Conservation (phyloP, 768 basidiomycete genomes). For the Tricholoma flavovirens region DNA sequence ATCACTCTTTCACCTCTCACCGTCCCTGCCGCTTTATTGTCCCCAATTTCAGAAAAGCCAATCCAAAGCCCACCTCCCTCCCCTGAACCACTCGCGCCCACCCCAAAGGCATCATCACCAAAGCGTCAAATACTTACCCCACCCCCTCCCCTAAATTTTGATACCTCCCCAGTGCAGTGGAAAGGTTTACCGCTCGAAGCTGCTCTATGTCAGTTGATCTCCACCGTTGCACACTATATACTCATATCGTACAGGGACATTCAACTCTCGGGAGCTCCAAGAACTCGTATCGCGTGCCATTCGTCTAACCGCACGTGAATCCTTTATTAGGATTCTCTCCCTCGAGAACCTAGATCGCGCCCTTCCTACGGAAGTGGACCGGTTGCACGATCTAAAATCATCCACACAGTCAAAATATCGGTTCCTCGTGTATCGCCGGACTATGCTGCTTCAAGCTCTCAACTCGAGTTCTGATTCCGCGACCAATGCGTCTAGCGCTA, state of each 20-base stretch:
- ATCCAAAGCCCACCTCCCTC: constrained; percentile 7
- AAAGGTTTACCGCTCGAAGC: constrained; percentile 67
- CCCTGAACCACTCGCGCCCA: not conserved
- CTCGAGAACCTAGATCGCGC: constrained; percentile 53
- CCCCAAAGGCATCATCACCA: constrained; percentile 9
- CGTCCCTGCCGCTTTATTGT: constrained; percentile 4
- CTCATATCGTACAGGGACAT: constrained; percentile 37
- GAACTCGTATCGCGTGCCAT: constrained; percentile 69
- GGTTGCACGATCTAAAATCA: constrained; percentile 46
- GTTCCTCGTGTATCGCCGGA: constrained; percentile 59
- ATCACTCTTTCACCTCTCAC: not conserved
- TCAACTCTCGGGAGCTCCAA: constrained; percentile 60
- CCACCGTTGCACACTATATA: not conserved
- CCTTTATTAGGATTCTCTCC: constrained; percentile 66
- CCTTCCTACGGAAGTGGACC: constrained; percentile 53
- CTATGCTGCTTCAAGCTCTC: constrained; percentile 68
- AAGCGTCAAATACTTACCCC: constrained; percentile 35
- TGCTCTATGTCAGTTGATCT: constrained; percentile 42
- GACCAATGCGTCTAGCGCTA: constrained; percentile 21
- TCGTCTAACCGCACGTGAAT: constrained; percentile 59
- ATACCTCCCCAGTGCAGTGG: constrained; percentile 51
- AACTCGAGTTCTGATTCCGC: constrained; percentile 33
- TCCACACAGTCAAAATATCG: constrained; percentile 61
- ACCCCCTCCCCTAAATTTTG: constrained; percentile 52
- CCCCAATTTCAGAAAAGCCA: constrained; percentile 10